Evolutionary conservation across 2,329 filamentous ascomycete genomes (phyloP).

Genomic region (Fusarium pininemorale): DNA sequence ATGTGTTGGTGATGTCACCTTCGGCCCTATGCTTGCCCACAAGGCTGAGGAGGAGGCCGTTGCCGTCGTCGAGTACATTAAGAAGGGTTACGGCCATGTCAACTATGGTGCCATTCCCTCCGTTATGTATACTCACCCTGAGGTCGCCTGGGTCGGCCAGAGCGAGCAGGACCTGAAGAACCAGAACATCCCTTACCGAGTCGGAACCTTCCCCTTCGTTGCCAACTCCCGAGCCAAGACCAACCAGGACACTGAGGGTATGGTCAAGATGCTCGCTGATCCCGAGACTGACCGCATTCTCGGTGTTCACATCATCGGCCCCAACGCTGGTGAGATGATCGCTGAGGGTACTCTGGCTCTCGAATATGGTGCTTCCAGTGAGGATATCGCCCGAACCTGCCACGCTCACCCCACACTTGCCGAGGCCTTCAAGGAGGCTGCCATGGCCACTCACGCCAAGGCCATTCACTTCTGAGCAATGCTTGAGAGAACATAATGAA

Average conservation of each 20-base stretch:
- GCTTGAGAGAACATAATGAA: constrained; percentile 17
- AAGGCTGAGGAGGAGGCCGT: constrained; percentile 99
- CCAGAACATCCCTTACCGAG: constrained; percentile 87
- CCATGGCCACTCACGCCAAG: constrained; percentile 96
- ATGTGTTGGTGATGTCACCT: constrained; percentile 94
- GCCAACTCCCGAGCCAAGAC: constrained; percentile 99
- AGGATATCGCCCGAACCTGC: constrained; percentile 94
- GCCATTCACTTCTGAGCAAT: constrained; percentile 86
- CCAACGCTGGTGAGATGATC: constrained; percentile 99
- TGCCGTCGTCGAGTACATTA: constrained; percentile 94
- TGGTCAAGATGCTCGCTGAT: constrained; percentile 97
- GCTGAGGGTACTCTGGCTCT: constrained; percentile 94
- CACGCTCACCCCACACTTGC: constrained; percentile 96
- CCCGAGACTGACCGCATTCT: constrained; percentile 96
- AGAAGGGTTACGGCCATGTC: constrained; percentile 97
- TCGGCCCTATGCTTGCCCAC: constrained; percentile 98
- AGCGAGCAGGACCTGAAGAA: constrained; percentile 96
- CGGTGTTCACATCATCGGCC: constrained; percentile 94
- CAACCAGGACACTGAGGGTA: constrained; percentile 92
- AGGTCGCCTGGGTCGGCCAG: constrained; percentile 98
- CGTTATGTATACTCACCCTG: constrained; percentile 99
- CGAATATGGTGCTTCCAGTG: constrained; percentile 94
- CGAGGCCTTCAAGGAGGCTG: constrained; percentile 99
- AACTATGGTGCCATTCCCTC: constrained; percentile 98
- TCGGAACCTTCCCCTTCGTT: constrained; percentile 95